Conservation (phyloP, 2,329 filamentous ascomycete species). For the Calonectria crousiana region DNA sequence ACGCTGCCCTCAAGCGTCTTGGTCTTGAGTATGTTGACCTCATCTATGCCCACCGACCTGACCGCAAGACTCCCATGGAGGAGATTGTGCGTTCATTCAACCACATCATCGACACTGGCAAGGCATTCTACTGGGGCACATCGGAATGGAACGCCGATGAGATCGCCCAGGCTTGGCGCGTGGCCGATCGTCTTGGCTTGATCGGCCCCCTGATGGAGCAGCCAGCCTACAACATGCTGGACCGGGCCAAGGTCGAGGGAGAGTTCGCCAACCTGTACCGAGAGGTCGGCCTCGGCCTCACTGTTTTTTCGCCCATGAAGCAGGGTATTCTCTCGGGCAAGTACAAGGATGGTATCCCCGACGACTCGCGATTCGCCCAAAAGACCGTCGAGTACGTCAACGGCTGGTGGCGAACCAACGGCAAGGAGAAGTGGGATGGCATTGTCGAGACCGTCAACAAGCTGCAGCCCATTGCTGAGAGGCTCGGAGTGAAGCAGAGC, state of each 20-base stretch:
- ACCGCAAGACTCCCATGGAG: slow-evolving; percentile 76
- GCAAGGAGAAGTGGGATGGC: slow-evolving; percentile 65
- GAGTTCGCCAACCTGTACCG: slow-evolving; percentile 73
- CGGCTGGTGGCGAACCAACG: slow-evolving; percentile 63
- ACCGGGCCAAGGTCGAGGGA: slow-evolving; percentile 71
- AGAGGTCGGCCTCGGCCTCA: slow-evolving; percentile 70
- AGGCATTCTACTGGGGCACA: slow-evolving; percentile 79
- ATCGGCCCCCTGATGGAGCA: slow-evolving; percentile 76
- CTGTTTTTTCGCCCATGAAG: slow-evolving; percentile 71
- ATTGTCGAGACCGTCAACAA: slow-evolving; percentile 71
- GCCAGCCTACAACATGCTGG: slow-evolving; percentile 74
- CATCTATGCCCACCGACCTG: slow-evolving; percentile 77
- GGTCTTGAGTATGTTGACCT: slow-evolving; percentile 74
- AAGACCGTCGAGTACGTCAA: slow-evolving; percentile 68
- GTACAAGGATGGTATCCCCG: slow-evolving; percentile 73
- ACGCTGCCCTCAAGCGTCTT: slow-evolving; percentile 68
- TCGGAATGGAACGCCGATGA: slow-evolving; percentile 76
- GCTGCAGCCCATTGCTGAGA: slow-evolving; percentile 73
- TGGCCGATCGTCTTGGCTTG: slow-evolving; percentile 70
- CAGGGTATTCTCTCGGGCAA: slow-evolving; percentile 74
- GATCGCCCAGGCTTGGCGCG: slow-evolving; percentile 72
- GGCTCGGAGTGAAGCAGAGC: slow-evolving; percentile 69
- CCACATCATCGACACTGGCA: slow-evolving; percentile 75
- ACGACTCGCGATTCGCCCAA: slow-evolving; percentile 68
- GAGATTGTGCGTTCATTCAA: slow-evolving; percentile 79